Base-by-base conservation (phyloP, 345 rosid genomes). In the Melaleuca alternifolia region DNA sequence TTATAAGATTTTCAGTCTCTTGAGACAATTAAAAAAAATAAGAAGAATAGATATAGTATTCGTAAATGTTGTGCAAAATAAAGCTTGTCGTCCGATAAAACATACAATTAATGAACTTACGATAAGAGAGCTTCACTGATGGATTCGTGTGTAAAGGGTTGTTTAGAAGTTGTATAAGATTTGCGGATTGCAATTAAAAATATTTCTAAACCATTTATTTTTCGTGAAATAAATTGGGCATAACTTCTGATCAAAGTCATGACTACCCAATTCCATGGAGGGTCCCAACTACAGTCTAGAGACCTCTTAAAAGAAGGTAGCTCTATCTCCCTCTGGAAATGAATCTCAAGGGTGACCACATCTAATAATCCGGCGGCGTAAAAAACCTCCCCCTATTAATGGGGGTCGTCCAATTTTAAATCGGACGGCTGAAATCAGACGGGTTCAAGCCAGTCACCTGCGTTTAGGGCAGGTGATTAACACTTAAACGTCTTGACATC, bases 151-250 rank as follows among this genome's bases (percentile, higher is more conserved):
- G 26, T 26, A 71, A 71, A 10, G 1, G 13, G 13, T 1, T 46
- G 7, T 3, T 16, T 65, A 10, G 2, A 33, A 33, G 21, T 33
- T 65, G 15, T 18, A 8, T 37, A 18, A 24, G 33, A 37, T 11
- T 37, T 1, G 26, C 6, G 6, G 33, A 41, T 10, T 5, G 13
- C 1, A 18, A 71, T 20, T 71, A 20, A 18, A 30, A 65, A 3
- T 12, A 0, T 6, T 6, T 26, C 5, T 26, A 12, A 59, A n/a
- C 5, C 6, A 59, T 59, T n/a, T 0, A n/a, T n/a, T 12, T n/a
- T n/a, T n/a, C 0, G 0, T 2, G 0, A n/a, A 13, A 59, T 6
- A 59, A n/a, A 59, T 0, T 3, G 12, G 6, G 7, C 7, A n/a
- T 3, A 59, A n/a, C n/a, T 13, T 59, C 18, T 2, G 13, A 5